These are phyloP conservation scores for Aspergillus ellipticus DNA, from an alignment of 495 filamentous ascomycete genomes.

Conservation along the genomic window DNA sequence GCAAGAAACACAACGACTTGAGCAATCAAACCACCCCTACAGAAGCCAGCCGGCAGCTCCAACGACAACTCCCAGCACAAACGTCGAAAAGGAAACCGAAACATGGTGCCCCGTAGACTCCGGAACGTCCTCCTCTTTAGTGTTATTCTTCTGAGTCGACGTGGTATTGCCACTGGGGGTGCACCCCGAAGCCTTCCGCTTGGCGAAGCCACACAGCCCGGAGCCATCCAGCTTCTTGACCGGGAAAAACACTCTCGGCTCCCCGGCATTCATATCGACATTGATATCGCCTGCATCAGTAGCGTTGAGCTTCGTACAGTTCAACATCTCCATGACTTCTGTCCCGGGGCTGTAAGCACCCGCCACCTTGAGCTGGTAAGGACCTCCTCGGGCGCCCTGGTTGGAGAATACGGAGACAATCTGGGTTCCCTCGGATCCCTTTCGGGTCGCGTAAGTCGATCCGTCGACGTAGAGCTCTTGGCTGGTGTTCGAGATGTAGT, in stretches of 20 bases:
- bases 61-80: too few relatives aligned
- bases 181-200: too few relatives aligned
- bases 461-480: conserved; percentile 45
- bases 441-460: conserved; percentile 52
- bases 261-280: conserved; percentile 36
- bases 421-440: conserved; percentile 48
- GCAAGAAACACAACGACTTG: too few relatives aligned
- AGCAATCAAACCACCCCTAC: too few relatives aligned
- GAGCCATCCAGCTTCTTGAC: conserved; percentile 15
- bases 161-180: too few relatives aligned
- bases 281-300: conserved; percentile 30
- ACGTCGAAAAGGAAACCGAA: too few relatives aligned
- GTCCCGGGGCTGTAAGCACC: conserved; percentile 33
- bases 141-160: too few relatives aligned
- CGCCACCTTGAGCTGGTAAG: conserved; percentile 38
- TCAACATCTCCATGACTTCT: conserved; percentile 42
- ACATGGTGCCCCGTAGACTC: too few relatives aligned
- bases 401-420: conserved; percentile 56
- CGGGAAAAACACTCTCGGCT: conserved; percentile 41
- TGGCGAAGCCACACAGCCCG: conserved; percentile 28
- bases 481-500: conserved; percentile 48
- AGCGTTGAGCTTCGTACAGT: conserved; percentile 35
- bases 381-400: conserved; percentile 38
- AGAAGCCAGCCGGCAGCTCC: too few relatives aligned
- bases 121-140: too few relatives aligned